These are phyloP conservation scores for Coniella vitis DNA, from an alignment of 2,329 filamentous ascomycete species.

Conservation along the genomic window DNA sequence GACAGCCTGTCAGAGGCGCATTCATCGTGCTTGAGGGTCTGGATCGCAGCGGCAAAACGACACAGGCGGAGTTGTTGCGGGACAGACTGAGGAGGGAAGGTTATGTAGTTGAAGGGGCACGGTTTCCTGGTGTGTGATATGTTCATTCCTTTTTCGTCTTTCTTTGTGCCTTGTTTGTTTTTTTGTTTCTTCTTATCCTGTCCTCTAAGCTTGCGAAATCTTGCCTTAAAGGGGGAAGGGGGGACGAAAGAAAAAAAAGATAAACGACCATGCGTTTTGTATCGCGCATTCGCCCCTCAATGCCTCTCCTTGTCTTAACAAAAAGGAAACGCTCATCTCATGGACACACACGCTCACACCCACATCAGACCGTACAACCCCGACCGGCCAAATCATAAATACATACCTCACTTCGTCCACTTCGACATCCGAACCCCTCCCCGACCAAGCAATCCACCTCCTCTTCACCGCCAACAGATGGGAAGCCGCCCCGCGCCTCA, in stretches of 20 bases:
- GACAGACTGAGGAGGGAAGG: conserved; percentile 44
- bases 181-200: not conserved
- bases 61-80: conserved; percentile 69
- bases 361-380: conserved; percentile 66
- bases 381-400: conserved; percentile 84
- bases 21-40: conserved; percentile 83
- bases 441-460: conserved; percentile 80
- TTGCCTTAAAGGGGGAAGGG: too few relatives aligned
- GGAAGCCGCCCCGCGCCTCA: conserved; percentile 59
- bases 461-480: conserved; percentile 88
- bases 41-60: conserved; percentile 87
- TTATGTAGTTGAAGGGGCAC: conserved; percentile 43
- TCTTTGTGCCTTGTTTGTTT: not conserved
- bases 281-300: too few relatives aligned
- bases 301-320: too few relatives aligned
- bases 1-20: conserved; percentile 41
- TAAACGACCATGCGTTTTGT: too few relatives aligned
- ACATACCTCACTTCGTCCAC: conserved; percentile 66
- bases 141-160: not conserved
- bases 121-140: conserved; percentile 46
- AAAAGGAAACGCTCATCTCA: too few relatives aligned
- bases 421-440: conserved; percentile 60
- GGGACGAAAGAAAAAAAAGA: too few relatives aligned
- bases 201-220: too few relatives aligned
- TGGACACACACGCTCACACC: not conserved